Base-by-base conservation (phyloP, 495 filamentous ascomycete species). In the Ramalina peruviana region DNA sequence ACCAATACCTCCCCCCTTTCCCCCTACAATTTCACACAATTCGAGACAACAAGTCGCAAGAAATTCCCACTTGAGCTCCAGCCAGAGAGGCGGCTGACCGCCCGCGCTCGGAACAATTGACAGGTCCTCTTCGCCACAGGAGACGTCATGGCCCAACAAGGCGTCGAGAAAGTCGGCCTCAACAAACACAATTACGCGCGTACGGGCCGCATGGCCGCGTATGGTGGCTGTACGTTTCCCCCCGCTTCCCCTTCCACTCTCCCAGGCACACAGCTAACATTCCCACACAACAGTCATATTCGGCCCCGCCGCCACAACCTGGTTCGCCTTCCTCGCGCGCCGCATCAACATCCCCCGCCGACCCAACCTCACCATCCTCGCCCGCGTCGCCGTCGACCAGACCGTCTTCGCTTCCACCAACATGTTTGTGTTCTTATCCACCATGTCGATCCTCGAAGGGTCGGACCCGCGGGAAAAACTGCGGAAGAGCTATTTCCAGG, bases 131-230 rank as follows among this genome's bases (percentile, higher is more conserved):
- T 97, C 64, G 88, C 83, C 36, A 80, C 87, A 16, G 92, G 92
- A 53, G 92, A 98, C 66, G 71, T 82, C 47, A 76, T 95, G 48
- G 86, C 92, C n/a, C 92, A 98, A 60, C 92, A 98, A 65, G 72
- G 69, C n/a, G 85, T 98, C 46, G 92, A 97, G 67, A 80, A 78
- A 61, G 76, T 72, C 57, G 89, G 88, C 33, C 52, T 83, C 25
- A 67, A 81, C 42, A 85, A 88, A 53, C 92, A 98, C 59, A 83
- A 95, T 59, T 62, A 85, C 37, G 71, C 73, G 16, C 78, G 92
- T 33, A 96, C 90, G 2, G 82, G 77, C 2, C 82, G 92, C 49
- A 96, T 98, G 92, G 84, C 81, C 23, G 65, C 86, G 46, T 98
- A 98, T 59, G 92, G 92, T 57, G 92, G 92, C 56, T 76, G 85